Percentiles rank a stretch among this genome's conserved stretches.
phyloP scores from a whole-genome alignment of 768 basidiomycete species.

The Gymnopilus junonius region DNA sequence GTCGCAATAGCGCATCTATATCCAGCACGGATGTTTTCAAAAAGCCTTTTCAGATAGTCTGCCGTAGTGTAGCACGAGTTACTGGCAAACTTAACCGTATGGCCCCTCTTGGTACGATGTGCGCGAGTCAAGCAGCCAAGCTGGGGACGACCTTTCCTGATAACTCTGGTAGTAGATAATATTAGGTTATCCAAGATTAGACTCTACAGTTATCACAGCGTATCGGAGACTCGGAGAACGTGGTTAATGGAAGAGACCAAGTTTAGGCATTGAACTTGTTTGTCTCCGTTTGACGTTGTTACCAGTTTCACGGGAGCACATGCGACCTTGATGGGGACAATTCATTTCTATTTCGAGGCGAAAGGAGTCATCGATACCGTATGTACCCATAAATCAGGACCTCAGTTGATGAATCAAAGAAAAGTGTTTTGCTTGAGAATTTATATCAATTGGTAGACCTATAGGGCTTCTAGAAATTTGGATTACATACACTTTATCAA shows the following conservation, averaged over 20 bases:
- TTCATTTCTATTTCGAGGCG: not conserved
- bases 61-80: not conserved
- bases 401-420: constrained; percentile 3
- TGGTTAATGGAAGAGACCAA: constrained; percentile 2
- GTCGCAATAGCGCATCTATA: not conserved
- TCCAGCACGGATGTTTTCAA: not conserved
- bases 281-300: not conserved
- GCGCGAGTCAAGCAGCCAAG: not conserved
- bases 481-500: not conserved
- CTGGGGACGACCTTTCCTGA: not conserved
- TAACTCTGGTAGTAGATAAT: not conserved
- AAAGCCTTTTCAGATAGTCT: not conserved
- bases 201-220: not conserved
- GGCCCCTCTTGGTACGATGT: not conserved
- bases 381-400: not conserved
- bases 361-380: not conserved
- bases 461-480: not conserved
- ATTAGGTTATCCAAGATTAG: not conserved
- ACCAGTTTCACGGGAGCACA: not conserved
- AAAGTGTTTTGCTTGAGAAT: not conserved
- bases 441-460: not conserved
- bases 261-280: not conserved
- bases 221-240: not conserved
- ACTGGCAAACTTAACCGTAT: not conserved
- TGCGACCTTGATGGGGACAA: not conserved